Base-by-base conservation (phyloP, 108 stramenopile species). In the Skeletonema marinoi region DNA sequence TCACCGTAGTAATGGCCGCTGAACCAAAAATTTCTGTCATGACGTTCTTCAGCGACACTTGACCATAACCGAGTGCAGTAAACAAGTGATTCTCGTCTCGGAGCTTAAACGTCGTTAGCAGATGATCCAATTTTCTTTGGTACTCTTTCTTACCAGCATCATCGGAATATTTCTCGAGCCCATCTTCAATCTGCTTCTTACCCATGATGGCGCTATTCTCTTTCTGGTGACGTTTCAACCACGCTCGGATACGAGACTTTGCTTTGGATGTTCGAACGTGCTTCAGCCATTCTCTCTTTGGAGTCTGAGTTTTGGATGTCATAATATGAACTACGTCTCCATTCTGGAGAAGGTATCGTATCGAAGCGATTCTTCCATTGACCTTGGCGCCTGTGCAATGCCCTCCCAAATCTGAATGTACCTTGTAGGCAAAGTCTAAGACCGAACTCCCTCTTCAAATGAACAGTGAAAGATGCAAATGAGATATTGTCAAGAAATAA, bases 341-440 rank as follows among this genome's bases (percentile, higher is more conserved):
- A 64, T 77, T 77, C 31, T 71, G 69, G 25, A 77, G 21, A 4
- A 32, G 62, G 38, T 77, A 62, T 4, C 58, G 50, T 29, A 77
- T 33, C 9, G 61, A 51, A 3, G 64, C 70, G 17, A 77, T 71
- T 33, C 71, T 77, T 25, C 77, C 77, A 71, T 77, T 77, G 30
- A 77, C 63, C 39, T 77, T 77, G 11, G 70, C 77, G 9, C 77
- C 77, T 7, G 46, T 42, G 14, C 77, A 77, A 12, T 71, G 77
- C 11, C 48, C 33, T 11, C 77, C 77, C 16, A 77, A 35, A 11
- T 77, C 77, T 6, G 70, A 65, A 54, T 77, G 77, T 29, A 77
- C 61, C 50, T 64, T 50, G 63, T 64, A 77, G 8, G 77, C 77
- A 77, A 77, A 77, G 68, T 77, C 77, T 33, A 77, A 65, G n/a